Percentiles rank a stretch among this genome's conserved stretches.
These are phyloP conservation scores for Syzygium oleosum DNA, from an alignment of 345 rosid species.

Conservation along the genomic window DNA sequence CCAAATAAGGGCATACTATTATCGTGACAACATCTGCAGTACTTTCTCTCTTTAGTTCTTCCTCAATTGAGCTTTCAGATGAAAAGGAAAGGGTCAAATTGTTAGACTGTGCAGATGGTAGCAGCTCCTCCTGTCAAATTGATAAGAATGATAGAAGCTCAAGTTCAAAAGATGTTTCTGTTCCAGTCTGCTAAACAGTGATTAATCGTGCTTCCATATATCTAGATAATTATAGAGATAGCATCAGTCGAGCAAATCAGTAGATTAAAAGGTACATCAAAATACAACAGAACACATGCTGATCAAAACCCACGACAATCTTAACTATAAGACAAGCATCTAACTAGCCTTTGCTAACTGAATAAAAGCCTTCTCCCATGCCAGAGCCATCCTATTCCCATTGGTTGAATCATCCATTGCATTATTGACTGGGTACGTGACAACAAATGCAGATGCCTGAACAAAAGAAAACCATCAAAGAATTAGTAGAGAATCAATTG, in stretches of 20 bases:
- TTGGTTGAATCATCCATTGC: conserved; percentile 50
- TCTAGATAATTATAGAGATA: neutral
- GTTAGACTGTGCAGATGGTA: conserved; percentile 56
- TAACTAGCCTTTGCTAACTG: conserved; percentile 57
- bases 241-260: neutral
- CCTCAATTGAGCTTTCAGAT: conserved; percentile 96
- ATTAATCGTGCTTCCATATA: neutral
- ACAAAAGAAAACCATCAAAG: conserved; percentile 1
- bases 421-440: conserved; percentile 90
- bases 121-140: conserved; percentile 55
- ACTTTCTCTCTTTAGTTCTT: conserved; percentile 93
- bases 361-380: conserved; percentile 95
- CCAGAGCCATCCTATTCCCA: conserved; percentile 58
- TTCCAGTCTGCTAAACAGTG: neutral
- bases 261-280: neutral
- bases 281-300: neutral
- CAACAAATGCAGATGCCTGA: conserved; percentile 92
- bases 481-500: neutral
- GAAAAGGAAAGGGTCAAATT: conserved; percentile 89
- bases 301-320: neutral
- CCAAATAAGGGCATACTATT: conserved; percentile 32
- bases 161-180: neutral
- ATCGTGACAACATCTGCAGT: conserved; percentile 86
- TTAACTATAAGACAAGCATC: neutral
- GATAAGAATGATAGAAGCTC: neutral